Base-by-base conservation (phyloP, 2,329 filamentous ascomycete species). In the Pleurostoma richardsiae region DNA sequence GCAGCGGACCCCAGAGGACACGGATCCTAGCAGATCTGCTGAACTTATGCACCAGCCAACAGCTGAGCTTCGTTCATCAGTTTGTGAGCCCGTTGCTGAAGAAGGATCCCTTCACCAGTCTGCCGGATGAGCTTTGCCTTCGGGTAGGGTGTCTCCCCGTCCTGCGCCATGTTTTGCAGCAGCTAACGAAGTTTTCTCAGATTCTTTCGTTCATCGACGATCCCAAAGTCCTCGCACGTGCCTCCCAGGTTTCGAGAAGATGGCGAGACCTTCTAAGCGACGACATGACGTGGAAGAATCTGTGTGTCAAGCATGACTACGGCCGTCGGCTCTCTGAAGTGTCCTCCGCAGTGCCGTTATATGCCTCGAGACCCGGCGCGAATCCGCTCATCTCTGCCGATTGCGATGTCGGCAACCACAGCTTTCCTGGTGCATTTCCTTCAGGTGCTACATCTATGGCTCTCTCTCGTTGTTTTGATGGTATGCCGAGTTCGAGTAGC, bases 141-240 rank as follows among this genome's bases (percentile, higher is more conserved):
- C 77, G 90, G 59, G 90, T 95, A 79, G 2, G 30, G 4, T 19
- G 19, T 19, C 8, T 8, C 8, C 8, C n/a, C n/a, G 33, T 36
- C 8, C n/a, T n/a, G 8, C 33, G 33, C 33, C n/a, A 36, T n/a
- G n/a, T 36, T 36, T 8, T 36, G n/a, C n/a, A n/a, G 8, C 33
- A n/a, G 8, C n/a, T 36, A 36, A 19, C 19, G 19, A 8, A 36
- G 33, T 8, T 36, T 36, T 19, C 30, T 4, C 59, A 96, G 87
- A 88, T 99, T 54, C 76, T 99, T 43, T 95, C 92, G 40, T 99
- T 95, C 64, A 92, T 99, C 60, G 94, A 99, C 60, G 94, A 99
- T 61, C 91, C 94, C 1, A 94, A 91, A 63, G 95, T 95, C 3
- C 77, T 99, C 41, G 92, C 91, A 38, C 81, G 94, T 62, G 88